Evolutionary conservation across 1,139 yeast species (phyloP), one percentile per base, ranked within the genome.

Genomic region (Hanseniaspora uvarum): DNA sequence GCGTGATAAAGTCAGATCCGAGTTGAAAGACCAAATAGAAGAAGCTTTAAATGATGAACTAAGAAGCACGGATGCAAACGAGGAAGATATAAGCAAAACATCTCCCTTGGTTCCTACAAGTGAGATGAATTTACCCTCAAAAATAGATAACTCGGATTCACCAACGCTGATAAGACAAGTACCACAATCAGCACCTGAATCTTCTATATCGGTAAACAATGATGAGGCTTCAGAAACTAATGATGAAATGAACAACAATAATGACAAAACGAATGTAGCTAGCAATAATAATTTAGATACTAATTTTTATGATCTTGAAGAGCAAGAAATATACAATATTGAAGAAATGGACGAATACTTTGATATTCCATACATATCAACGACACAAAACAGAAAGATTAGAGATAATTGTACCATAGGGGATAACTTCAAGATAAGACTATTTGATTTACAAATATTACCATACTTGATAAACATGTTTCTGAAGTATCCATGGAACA

Each of bases 401-500:
- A 76, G 96, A 58, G 72, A 72, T 21, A 73, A 76, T 54, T 89
- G 95, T 1, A 95, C 92, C 10, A 81, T 88, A 54, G 98, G 98
- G 19, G 98, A 94, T 68, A 78, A 74, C 61, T 76, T 94, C 65
- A 92, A 92, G 68, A 85, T 89, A 58, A 81, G 95, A 5, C 72
- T 92, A 45, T 83, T 81, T 62, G 96, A 92, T 66, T 83, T 86
- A 54, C 81, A 81, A 59, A 84, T 92, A 56, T 77, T 92, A 52
- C 77, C 86, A 46, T 81, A 83, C 51, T 86, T 92, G 54, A 70
- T 89, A 56, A 71, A 80, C 37, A 83, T 92, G 84, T 89, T 92
- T 66, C 85, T 89, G 76, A 77, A 78, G 61, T 92, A 88, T 68
- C 98, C 98, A 5, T 92, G 99, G 98, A 92, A 92, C 69, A 92